These are phyloP conservation scores for Aureobasidium sp. DNA, from an alignment of 2,329 filamentous ascomycete genomes.

Conservation along the genomic window DNA sequence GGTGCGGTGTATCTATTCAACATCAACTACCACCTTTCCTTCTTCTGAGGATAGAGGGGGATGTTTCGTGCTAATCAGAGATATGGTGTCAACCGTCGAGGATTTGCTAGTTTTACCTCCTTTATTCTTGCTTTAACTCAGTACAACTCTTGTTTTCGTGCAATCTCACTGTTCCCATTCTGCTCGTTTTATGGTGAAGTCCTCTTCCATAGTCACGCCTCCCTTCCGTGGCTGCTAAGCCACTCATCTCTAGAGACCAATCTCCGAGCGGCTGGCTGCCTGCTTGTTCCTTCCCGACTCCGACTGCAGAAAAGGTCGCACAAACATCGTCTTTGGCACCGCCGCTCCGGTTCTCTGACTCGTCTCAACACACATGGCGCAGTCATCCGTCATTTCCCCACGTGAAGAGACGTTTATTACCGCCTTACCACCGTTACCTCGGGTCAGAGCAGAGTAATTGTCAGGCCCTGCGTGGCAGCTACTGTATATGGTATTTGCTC, in stretches of 20 bases:
- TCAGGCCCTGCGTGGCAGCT: not conserved
- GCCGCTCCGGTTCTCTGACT: not conserved
- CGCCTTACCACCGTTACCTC: not conserved
- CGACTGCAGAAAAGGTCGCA: not conserved
- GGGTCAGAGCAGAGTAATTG: not conserved
- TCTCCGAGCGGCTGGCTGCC: not conserved
- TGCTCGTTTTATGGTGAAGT: not conserved
- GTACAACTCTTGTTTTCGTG: not conserved
- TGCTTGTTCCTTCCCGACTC: not conserved
- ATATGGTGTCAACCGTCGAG: not conserved
- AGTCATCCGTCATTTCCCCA: not conserved
- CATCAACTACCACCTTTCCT: not conserved
- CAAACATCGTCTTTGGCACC: not conserved
- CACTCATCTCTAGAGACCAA: not conserved
- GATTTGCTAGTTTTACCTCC: constrained; percentile 9
- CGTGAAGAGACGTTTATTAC: not conserved
- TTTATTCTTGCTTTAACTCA: not conserved
- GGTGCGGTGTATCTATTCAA: not conserved
- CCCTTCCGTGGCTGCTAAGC: not conserved
- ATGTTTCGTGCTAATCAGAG: constrained; percentile 1
- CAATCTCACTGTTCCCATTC: not conserved
- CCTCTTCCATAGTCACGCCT: too few relatives aligned
- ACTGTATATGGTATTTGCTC: not conserved
- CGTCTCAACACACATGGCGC: not conserved
- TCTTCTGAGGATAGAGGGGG: not conserved